Conservation (phyloP, 2,329 filamentous ascomycete genomes). For the Colletotrichum navitas region DNA sequence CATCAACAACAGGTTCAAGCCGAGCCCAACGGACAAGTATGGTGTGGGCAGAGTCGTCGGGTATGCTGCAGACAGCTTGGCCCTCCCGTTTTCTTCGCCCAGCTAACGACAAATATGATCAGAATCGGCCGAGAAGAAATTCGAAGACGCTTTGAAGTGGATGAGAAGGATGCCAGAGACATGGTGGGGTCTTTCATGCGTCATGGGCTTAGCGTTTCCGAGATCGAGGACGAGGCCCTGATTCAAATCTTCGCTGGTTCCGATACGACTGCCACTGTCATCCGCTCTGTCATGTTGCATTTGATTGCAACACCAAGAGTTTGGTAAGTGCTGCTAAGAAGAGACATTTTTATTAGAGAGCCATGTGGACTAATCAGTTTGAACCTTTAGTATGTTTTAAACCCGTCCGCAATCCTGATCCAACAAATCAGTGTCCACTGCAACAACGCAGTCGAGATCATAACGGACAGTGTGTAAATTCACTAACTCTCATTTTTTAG, state of each 20-base stretch:
- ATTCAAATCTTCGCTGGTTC: slow-evolving; percentile 51
- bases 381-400: background rate
- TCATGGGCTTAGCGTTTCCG: slow-evolving; percentile 49
- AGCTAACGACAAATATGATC: background rate
- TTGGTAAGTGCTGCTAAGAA: slow-evolving; percentile 4
- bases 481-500: slow-evolving; percentile 1
- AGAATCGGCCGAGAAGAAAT: slow-evolving; percentile 1
- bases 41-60: slow-evolving; percentile 27
- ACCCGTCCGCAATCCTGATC: background rate
- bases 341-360: slow-evolving; percentile 30
- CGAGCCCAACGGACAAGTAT: slow-evolving; percentile 1
- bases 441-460: background rate
- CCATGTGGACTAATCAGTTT: background rate
- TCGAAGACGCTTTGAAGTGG: slow-evolving; percentile 13
- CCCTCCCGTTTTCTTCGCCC: background rate
- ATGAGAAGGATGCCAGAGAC: slow-evolving; percentile 10
- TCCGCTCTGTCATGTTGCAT: slow-evolving; percentile 62
- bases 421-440: background rate
- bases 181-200: slow-evolving; percentile 54
- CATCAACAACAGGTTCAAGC: background rate
- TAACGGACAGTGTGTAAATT: background rate
- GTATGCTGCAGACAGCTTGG: slow-evolving; percentile 15
- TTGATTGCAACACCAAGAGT: slow-evolving; percentile 57
- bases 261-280: slow-evolving; percentile 64
- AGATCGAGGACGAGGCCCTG: slow-evolving; percentile 49